Evolutionary conservation across 2,329 filamentous ascomycete genomes (phyloP), one percentile per base, ranked within the genome.

Genomic region (Periconia sp.): DNA sequence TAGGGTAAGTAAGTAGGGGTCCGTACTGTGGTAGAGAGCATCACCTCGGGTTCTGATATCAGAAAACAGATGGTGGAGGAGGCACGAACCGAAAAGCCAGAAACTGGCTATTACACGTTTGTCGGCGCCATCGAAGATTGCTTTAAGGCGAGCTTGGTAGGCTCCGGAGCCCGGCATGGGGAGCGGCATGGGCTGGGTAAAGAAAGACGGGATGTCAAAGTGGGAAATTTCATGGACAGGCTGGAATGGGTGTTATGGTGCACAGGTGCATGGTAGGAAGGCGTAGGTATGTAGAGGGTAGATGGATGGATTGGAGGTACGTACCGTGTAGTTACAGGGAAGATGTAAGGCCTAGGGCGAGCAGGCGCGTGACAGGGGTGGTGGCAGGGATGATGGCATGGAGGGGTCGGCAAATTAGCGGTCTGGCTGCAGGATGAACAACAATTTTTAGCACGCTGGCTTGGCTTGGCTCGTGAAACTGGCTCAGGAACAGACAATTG

Each of bases 21-120:
- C 3, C 23, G 14, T 5, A 40, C 5, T 17, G 5, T 40, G 35
- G 17, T 18, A 42, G 41, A n/a, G 10, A 42, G 10, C 14, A 10
- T 41, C 13, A n/a, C n/a, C n/a, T n/a, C 17, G 18, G 15, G 11
- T 27, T 27, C 23, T 27, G 23, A 5, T 27, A 7, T 18, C 15
- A 11, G 37, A 41, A 41, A 15, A 41, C 37, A 41, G 37, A 15
- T 18, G 14, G 14, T 15, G 37, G 6, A 14, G 17, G 33, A 45
- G 19, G 19, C 13, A 56, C 75, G 63, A 79, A 97, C 93, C 93
- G 69, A 97, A 95, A 2, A 97, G 81, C 92, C 92, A 97, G 69
- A 97, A 97, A 27, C 93, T 90, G 47, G 86, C 69, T 52, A 91
- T 81, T 15, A 96, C 90, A 47, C 87, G 80, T 1, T 82, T 81